Percentiles rank a stretch among this genome's conserved stretches.
phyloP scores from a whole-genome alignment of 371 early-diverging fungal species.

The Mortierella sp. region DNA sequence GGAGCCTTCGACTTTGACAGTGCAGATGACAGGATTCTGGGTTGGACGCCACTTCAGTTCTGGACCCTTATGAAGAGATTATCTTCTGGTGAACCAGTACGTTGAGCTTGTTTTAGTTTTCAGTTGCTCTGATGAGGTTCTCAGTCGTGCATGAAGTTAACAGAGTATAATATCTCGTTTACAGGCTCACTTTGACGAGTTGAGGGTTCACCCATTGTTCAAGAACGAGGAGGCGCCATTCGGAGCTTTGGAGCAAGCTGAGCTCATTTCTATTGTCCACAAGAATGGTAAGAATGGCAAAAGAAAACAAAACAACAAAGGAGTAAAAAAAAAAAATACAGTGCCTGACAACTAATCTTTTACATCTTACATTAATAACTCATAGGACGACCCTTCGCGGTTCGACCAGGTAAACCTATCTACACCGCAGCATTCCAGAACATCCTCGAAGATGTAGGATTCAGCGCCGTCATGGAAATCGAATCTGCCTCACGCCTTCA shows the following conservation, averaged over 20 bases:
- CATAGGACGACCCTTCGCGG: conserved; percentile 79
- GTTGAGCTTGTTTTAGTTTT: conserved; percentile 2
- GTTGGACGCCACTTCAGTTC: conserved; percentile 83
- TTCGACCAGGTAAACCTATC: conserved; percentile 88
- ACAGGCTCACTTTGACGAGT: conserved; percentile 80
- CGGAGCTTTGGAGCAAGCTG: conserved; percentile 88
- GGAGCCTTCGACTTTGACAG: conserved; percentile 80
- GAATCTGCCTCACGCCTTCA: conserved; percentile 77
- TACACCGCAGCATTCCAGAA: conserved; percentile 82
- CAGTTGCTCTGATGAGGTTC: neutral
- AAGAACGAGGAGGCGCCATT: conserved; percentile 83
- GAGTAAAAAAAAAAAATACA: neutral
- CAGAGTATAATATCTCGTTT: neutral
- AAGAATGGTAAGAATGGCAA: conserved; percentile 69
- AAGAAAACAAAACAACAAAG: neutral
- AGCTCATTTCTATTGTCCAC: conserved; percentile 81
- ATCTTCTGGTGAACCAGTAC: conserved; percentile 66
- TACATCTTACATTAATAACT: neutral
- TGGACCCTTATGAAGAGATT: conserved; percentile 80
- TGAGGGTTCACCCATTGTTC: conserved; percentile 85
- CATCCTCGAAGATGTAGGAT: conserved; percentile 75
- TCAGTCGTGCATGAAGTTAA: neutral
- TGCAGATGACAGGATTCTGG: conserved; percentile 56
- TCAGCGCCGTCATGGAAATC: conserved; percentile 87
- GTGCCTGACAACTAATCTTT: neutral